Evolutionary conservation across 2,329 filamentous ascomycete genomes (phyloP).

Genomic region (Phialemonium atrogriseum): DNA sequence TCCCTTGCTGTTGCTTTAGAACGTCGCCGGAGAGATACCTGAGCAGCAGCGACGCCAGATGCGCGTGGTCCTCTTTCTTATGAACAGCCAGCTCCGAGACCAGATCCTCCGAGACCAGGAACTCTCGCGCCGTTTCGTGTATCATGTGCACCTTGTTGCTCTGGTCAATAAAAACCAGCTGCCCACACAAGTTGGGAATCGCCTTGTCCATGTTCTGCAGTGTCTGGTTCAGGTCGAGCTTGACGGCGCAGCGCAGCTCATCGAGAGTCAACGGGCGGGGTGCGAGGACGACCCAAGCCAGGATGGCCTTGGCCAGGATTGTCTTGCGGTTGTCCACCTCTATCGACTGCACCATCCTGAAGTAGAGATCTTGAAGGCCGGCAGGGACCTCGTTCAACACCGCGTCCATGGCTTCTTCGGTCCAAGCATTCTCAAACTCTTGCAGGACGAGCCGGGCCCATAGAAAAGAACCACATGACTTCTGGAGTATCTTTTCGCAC

Average conservation of each 20-base stretch:
- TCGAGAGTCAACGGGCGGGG: slow-evolving; percentile 14
- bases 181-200: slow-evolving; percentile 19
- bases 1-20: slow-evolving; percentile 8
- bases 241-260: slow-evolving; percentile 15
- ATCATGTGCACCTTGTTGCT: slow-evolving; percentile 18
- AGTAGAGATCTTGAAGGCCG: slow-evolving; percentile 16
- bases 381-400: slow-evolving; percentile 17
- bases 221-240: slow-evolving; percentile 15
- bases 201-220: slow-evolving; percentile 17
- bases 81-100: slow-evolving; percentile 11
- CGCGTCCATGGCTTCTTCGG: slow-evolving; percentile 18
- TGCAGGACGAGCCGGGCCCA: slow-evolving; percentile 21
- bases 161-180: slow-evolving; percentile 20
- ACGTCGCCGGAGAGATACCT: slow-evolving; percentile 13
- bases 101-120: slow-evolving; percentile 14
- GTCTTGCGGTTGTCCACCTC: slow-evolving; percentile 11
- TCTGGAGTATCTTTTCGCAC: slow-evolving; percentile 17
- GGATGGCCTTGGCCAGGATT: slow-evolving; percentile 15
- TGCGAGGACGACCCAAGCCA: slow-evolving; percentile 16
- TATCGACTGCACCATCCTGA: slow-evolving; percentile 15
- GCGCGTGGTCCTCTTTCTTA: slow-evolving; percentile 11
- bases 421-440: slow-evolving; percentile 19
- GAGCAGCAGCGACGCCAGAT: slow-evolving; percentile 22
- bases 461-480: slow-evolving; percentile 21
- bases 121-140: slow-evolving; percentile 22